Conservation (phyloP, 169 alveolate genomes). For the Babesia microti region DNA sequence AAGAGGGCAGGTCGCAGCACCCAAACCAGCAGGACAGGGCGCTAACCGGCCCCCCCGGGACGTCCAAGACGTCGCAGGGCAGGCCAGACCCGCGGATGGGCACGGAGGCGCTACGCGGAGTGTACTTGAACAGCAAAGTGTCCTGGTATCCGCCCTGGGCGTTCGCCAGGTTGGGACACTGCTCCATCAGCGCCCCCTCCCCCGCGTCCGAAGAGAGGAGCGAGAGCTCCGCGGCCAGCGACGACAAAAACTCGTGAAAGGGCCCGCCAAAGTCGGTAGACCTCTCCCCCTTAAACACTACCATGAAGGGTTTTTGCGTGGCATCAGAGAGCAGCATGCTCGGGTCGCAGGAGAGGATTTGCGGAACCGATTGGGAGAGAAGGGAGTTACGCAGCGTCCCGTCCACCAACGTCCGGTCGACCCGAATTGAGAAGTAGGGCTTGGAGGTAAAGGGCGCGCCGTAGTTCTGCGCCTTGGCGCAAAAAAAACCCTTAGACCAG, state of each 20-base stretch:
- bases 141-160: slow-evolving; percentile 78
- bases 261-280: slow-evolving; percentile 87
- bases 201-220: slow-evolving; percentile 22
- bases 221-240: slow-evolving; percentile 69
- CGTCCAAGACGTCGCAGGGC: slow-evolving; percentile 1
- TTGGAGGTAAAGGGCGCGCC: no score
- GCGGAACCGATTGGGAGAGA: slow-evolving; percentile 39
- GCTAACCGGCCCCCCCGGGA: slow-evolving; percentile 20
- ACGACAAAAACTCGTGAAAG: slow-evolving; percentile 77
- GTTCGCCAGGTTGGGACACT: slow-evolving; percentile 72
- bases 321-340: slow-evolving; percentile 32
- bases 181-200: slow-evolving; percentile 22
- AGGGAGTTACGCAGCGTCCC: slow-evolving; percentile 15
- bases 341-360: slow-evolving; percentile 36
- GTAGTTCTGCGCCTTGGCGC: no score
- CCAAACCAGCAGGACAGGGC: slow-evolving; percentile 33
- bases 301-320: slow-evolving; percentile 75
- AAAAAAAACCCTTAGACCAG: no score
- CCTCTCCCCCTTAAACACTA: slow-evolving; percentile 80
- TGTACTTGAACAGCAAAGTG: slow-evolving; percentile 62
- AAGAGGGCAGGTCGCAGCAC: slow-evolving; percentile 20
- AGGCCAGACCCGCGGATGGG: no score
- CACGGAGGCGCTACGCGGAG: slow-evolving; percentile 9
- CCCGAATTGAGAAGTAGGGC: slow-evolving; percentile 42
- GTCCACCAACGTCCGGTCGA: slow-evolving; percentile 37